Conservation (phyloP, 2,329 filamentous ascomycete genomes). For the Trichoderma polysporum region DNA sequence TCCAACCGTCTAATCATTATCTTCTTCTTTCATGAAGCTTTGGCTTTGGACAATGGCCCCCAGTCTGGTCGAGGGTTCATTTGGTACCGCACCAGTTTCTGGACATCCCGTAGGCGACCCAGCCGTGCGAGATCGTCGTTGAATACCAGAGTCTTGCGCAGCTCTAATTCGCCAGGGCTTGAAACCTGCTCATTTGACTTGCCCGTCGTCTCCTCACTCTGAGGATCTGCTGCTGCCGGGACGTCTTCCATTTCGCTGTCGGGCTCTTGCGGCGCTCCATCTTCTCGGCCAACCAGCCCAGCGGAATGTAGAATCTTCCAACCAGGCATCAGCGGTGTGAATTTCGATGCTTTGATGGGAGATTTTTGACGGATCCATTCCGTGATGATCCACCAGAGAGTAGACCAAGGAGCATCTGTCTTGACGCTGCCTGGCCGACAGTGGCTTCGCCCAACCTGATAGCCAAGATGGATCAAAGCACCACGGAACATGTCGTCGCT, state of each 20-base stretch:
- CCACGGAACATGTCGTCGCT: conserved; percentile 78
- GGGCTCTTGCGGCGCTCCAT: conserved; percentile 25
- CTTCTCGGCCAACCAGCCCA: conserved; percentile 38
- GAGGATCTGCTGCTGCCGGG: conserved; percentile 25
- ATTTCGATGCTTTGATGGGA: conserved; percentile 70
- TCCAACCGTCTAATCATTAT: background rate
- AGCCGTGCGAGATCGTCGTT: conserved; percentile 75
- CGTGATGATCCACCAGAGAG: conserved; percentile 89
- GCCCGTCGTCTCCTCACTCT: conserved; percentile 23
- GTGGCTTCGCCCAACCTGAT: conserved; percentile 80
- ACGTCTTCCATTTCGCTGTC: conserved; percentile 44
- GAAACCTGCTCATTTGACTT: conserved; percentile 27
- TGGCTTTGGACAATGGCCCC: conserved; percentile 74
- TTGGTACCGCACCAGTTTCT: conserved; percentile 81
- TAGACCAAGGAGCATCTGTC: conserved; percentile 86
- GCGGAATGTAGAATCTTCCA: conserved; percentile 61
- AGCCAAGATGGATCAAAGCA: conserved; percentile 77
- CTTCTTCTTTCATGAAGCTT: conserved; percentile 55
- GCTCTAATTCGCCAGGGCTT: conserved; percentile 34
- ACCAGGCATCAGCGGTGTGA: conserved; percentile 70
- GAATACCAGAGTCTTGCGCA: conserved; percentile 66
- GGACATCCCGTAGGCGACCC: conserved; percentile 66
- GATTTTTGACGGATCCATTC: conserved; percentile 84
- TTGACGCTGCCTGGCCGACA: conserved; percentile 88
- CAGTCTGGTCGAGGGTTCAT: conserved; percentile 88